These are phyloP conservation scores for Aspergillus melleus DNA, from an alignment of 2,329 filamentous ascomycete species.

Conservation along the genomic window DNA sequence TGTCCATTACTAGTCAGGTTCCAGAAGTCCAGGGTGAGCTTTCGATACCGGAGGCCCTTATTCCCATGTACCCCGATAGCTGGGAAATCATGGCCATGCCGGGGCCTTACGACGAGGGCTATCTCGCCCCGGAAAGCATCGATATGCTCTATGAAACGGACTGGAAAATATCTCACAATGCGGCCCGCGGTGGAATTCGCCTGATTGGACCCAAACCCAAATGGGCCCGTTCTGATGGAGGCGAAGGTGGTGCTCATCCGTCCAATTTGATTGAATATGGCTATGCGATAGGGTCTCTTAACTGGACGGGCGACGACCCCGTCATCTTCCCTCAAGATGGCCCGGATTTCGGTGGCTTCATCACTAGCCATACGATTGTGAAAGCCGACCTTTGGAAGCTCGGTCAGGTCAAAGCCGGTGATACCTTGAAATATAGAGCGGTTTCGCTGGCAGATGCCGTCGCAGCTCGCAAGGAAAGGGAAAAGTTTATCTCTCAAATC, in stretches of 20 bases:
- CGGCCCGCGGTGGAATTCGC: slow-evolving; percentile 60
- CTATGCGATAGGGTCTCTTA: slow-evolving; percentile 59
- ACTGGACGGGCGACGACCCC: slow-evolving; percentile 63
- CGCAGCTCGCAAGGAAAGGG: slow-evolving; percentile 42
- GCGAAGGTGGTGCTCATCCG: slow-evolving; percentile 64
- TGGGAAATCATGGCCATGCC: slow-evolving; percentile 58
- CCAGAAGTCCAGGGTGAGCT: slow-evolving; percentile 35
- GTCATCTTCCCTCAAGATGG: slow-evolving; percentile 61
- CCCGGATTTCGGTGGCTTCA: slow-evolving; percentile 63
- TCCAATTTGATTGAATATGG: slow-evolving; percentile 61
- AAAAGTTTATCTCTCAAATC: slow-evolving; percentile 48
- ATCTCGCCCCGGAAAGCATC: slow-evolving; percentile 52
- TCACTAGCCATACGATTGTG: slow-evolving; percentile 57
- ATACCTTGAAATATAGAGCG: slow-evolving; percentile 52
- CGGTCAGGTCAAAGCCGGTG: slow-evolving; percentile 61
- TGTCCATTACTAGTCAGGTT: slow-evolving; percentile 46
- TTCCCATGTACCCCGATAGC: slow-evolving; percentile 50
- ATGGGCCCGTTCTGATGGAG: slow-evolving; percentile 61
- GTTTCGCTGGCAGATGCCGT: slow-evolving; percentile 56
- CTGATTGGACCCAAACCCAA: slow-evolving; percentile 59
- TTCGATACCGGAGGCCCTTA: slow-evolving; percentile 46
- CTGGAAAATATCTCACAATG: slow-evolving; percentile 65
- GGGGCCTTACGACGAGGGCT: slow-evolving; percentile 58
- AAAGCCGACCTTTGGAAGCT: slow-evolving; percentile 62
- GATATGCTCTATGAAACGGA: slow-evolving; percentile 57